A percentile compares a stretch with the other conserved stretches of the same genome.
Evolutionary conservation across 305 asterid species (phyloP).

Genomic region (Solanum hybrid): DNA sequence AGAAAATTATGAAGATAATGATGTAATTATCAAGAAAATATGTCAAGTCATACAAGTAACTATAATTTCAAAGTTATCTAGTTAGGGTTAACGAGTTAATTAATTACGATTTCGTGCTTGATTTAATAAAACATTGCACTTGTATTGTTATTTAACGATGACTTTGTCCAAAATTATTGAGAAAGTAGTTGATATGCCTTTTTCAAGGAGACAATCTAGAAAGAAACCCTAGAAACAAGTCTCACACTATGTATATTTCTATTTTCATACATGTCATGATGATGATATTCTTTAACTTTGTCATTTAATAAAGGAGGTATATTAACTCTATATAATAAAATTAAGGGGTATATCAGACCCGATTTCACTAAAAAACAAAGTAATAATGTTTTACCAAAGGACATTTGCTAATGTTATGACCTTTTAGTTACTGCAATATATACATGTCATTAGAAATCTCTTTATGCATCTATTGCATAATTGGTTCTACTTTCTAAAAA

Average conservation of each 20-base stretch:
- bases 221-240: neutral
- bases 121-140: neutral
- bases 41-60: neutral
- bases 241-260: neutral
- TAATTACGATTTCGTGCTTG: neutral
- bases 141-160: neutral
- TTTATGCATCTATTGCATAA: neutral
- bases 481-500: neutral
- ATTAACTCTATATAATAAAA: too few relatives aligned
- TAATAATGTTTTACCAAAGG: neutral
- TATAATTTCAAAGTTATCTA: neutral
- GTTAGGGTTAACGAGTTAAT: neutral
- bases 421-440: neutral
- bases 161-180: neutral
- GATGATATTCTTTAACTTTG: too few relatives aligned
- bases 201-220: neutral
- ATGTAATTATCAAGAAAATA: neutral
- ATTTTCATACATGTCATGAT: neutral
- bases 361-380: neutral
- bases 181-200: neutral
- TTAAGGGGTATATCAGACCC: neutral
- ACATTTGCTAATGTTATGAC: neutral
- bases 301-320: too few relatives aligned
- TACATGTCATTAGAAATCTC: neutral
- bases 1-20: neutral